Evolutionary conservation across 345 rosid genomes (phyloP).

Genomic region (Eucalyptus sideroxylon): DNA sequence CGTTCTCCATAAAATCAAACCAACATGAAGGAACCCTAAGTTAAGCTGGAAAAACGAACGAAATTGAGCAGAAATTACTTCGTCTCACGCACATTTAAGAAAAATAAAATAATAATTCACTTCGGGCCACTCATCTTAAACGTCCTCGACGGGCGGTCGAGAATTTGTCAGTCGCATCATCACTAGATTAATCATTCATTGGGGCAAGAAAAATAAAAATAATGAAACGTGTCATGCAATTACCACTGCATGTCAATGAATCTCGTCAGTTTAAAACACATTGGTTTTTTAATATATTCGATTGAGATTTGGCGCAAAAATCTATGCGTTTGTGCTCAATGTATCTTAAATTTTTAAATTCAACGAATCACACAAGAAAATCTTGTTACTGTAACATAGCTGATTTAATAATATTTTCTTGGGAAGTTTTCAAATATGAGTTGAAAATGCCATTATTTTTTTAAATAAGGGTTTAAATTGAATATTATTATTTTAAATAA

Average conservation of each 20-base stretch:
- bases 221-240: background rate
- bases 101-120: background rate
- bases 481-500: no score
- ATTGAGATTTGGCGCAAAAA: background rate
- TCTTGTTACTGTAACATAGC: background rate
- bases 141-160: background rate
- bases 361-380: background rate
- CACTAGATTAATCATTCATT: background rate
- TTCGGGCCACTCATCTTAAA: background rate
- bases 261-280: background rate
- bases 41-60: background rate
- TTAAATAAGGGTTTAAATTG: fast-evolving
- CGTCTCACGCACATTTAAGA: background rate
- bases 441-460: no score
- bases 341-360: background rate
- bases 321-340: background rate
- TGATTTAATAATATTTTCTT: background rate
- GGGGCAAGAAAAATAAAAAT: background rate
- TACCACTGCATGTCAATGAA: no score
- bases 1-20: background rate
- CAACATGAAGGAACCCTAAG: background rate
- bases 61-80: background rate
- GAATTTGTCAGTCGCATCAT: background rate
- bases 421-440: background rate
- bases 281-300: background rate